Conservation (phyloP, 768 basidiomycete species). For the Rhizopogon roseolus region DNA sequence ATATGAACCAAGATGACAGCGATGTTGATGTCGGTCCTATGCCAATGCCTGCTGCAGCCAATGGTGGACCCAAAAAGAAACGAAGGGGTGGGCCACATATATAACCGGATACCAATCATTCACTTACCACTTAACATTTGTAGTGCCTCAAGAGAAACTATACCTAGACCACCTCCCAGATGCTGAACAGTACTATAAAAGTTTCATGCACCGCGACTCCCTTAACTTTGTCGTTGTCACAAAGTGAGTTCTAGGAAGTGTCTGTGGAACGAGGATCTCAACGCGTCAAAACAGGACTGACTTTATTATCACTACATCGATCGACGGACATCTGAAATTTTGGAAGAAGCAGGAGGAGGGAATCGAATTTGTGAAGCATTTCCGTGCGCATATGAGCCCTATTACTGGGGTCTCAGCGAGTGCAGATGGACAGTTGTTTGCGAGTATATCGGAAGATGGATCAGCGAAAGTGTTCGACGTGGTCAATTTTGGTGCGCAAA, state of each 20-base stretch:
- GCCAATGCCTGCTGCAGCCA: constrained; percentile 54
- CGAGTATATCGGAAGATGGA: constrained; percentile 88
- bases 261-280: constrained; percentile 5
- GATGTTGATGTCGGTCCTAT: constrained; percentile 86
- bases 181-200: constrained; percentile 92
- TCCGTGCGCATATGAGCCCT: constrained; percentile 83
- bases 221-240: constrained; percentile 89
- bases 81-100: constrained; percentile 60
- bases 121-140: constrained; percentile 37
- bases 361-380: constrained; percentile 98
- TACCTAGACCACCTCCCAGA: constrained; percentile 91
- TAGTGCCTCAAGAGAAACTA: constrained; percentile 88
- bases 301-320: constrained; percentile 90
- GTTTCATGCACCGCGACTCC: constrained; percentile 95
- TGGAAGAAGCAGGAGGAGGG: constrained; percentile 98
- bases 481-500: constrained; percentile 84
- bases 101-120: neutral
- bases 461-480: constrained; percentile 96
- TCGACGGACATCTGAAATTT: constrained; percentile 94
- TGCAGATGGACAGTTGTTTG: constrained; percentile 88
- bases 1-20: constrained; percentile 40
- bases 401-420: constrained; percentile 80
- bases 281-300: constrained; percentile 59
- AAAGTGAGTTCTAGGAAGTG: constrained; percentile 45
- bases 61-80: constrained; percentile 59